Base-by-base conservation (phyloP, 1,284 basidiomycete species). In the Tylopilus sp. region DNA sequence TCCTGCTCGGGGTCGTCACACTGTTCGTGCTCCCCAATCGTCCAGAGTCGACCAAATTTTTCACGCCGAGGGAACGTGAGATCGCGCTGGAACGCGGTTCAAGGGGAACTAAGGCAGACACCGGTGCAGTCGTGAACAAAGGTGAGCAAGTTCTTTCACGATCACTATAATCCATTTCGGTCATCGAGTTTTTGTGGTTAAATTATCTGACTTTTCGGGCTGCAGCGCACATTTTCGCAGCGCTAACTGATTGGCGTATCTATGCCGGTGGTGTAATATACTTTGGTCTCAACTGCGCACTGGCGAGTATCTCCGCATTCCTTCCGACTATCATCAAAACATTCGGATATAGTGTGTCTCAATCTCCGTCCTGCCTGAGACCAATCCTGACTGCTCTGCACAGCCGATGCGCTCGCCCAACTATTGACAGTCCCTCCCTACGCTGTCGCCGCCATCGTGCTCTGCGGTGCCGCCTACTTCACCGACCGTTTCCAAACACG, bases 381-480 rank as follows among this genome's bases (percentile, higher is more conserved):
- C 19, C 8, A 12, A 19, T 62, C 56, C 32, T 54, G 44, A 58
- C 26, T n/a, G 15, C 52, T 39, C 24, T 24, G 6, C 29, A 62
- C 33, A 88, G 87, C 84, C 36, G 81, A 83, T 61, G 87, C 87
- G 0, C 78, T 81, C 22, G 89, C 91, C 0, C 91, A 93, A 69
- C 71, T 93, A 9, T 80, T 92, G 58, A 92, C 95, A 0, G 93
- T 96, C 6, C 95, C 95, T 3, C 94, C 94, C 10, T 95, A 95
- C 71, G 91, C 87, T 5, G 89, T 92, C 36, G 88, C 92, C 0
- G 87, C 93, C 6, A 82, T 91, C 15, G 85, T 94, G 55, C 86
- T 96, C 70, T 83, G 89, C 32, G 57, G 84, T 9, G 85, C 91
- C 56, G 90, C 91, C 3, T 89, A 86, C 68, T 78, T 83, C 36